Evolutionary conservation across 331 rosid genomes (phyloP).

Genomic region (Quercus tomentella): DNA sequence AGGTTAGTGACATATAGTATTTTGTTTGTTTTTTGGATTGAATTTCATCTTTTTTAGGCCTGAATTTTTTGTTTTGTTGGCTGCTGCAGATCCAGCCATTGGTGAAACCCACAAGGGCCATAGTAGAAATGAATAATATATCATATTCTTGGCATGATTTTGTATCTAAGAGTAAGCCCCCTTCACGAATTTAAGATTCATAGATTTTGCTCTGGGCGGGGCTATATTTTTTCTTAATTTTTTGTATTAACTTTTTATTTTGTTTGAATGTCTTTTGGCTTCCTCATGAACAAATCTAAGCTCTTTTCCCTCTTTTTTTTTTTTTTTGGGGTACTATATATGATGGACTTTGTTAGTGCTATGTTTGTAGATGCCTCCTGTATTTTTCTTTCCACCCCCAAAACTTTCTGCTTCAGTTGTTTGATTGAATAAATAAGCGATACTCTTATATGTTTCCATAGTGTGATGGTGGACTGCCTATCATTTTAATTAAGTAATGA

Average conservation of each 20-base stretch:
- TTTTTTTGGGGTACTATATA: not conserved
- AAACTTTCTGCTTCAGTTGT: not conserved
- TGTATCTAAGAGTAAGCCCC: constrained; percentile 64
- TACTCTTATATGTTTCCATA: no score
- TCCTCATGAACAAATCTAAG: not conserved
- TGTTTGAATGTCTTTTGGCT: not conserved
- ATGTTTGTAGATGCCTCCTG: not conserved
- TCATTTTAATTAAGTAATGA: no score
- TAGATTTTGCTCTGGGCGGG: not conserved
- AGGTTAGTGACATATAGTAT: constrained; percentile 40
- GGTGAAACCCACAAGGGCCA: constrained; percentile 60
- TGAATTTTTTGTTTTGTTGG: constrained; percentile 9
- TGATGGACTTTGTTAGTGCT: not conserved
- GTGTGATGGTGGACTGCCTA: no score
- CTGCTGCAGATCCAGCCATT: constrained; percentile 73
- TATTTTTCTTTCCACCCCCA: not conserved
- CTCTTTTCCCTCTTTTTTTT: not conserved
- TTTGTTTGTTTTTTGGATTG: not conserved
- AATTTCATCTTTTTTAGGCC: not conserved
- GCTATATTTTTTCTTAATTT: not conserved
- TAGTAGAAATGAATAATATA: constrained; percentile 29
- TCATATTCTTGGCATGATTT: constrained; percentile 85
- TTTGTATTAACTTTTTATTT: not conserved
- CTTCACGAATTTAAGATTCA: not conserved
- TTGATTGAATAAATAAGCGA: not conserved